A percentile compares a stretch with the other conserved stretches of the same genome.
Conservation (phyloP, 495 filamentous ascomycete genomes). For the Cercophora sp. region DNA sequence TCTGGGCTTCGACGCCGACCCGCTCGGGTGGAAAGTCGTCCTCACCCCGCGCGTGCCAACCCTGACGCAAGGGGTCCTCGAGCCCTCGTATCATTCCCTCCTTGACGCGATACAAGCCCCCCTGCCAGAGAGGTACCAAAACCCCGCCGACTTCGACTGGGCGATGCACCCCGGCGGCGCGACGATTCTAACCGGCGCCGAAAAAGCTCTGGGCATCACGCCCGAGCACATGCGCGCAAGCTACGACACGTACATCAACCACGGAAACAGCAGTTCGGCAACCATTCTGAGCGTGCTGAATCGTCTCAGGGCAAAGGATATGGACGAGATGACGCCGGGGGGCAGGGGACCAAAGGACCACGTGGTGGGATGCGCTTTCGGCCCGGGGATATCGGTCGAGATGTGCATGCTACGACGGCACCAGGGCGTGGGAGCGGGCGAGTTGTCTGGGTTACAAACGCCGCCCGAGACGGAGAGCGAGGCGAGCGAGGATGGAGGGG, state of each 20-base stretch:
- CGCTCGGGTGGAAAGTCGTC: conserved; percentile 59
- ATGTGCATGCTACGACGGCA: conserved; percentile 56
- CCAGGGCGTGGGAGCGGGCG: conserved; percentile 10
- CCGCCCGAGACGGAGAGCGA: conserved; percentile 47
- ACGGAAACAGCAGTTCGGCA: conserved; percentile 59
- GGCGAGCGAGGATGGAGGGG: conserved; percentile 18
- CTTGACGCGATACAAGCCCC: conserved; percentile 35
- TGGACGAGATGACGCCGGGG: conserved; percentile 47
- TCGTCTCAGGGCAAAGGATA: conserved; percentile 52
- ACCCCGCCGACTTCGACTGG: conserved; percentile 59
- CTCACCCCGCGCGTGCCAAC: conserved; percentile 54
- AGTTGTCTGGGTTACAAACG: conserved; percentile 31
- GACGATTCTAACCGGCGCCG: conserved; percentile 59
- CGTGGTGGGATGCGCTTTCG: conserved; percentile 62
- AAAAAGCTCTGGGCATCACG: conserved; percentile 49
- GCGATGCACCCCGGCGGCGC: conserved; percentile 64
- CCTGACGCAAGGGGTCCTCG: conserved; percentile 44
- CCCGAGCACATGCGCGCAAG: conserved; percentile 57
- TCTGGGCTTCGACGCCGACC: conserved; percentile 58
- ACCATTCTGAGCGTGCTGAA: conserved; percentile 60
- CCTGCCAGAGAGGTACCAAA: conserved; percentile 37
- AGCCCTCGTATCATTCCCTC: conserved; percentile 47
- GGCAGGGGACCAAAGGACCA: conserved; percentile 44
- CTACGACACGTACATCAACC: conserved; percentile 60
- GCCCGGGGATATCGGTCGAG: conserved; percentile 60